These are phyloP conservation scores for Sclerotinia minor DNA, from an alignment of 2,329 filamentous ascomycete species.

Conservation along the genomic window DNA sequence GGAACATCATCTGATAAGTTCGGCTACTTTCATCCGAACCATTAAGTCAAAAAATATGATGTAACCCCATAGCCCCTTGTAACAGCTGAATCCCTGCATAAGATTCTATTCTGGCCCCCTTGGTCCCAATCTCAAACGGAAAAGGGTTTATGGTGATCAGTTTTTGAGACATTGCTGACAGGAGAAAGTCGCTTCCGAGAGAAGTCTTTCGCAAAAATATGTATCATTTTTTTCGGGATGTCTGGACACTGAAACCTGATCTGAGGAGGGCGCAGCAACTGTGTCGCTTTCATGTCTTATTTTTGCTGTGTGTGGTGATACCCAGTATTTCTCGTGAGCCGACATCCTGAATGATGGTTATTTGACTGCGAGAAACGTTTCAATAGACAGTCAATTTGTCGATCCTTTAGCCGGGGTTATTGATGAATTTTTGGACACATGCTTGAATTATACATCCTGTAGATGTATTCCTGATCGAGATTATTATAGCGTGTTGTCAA, in stretches of 20 bases:
- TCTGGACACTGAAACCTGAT: slow-evolving; percentile 14
- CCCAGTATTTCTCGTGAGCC: not conserved
- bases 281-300: not conserved
- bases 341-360: not conserved
- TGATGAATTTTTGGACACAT: not conserved
- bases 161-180: not conserved
- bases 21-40: slow-evolving; percentile 11
- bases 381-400: not conserved
- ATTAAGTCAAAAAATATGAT: not conserved
- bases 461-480: not conserved
- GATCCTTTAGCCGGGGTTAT: not conserved
- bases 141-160: not conserved
- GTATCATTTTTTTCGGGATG: not conserved
- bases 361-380: not conserved
- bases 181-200: not conserved
- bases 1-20: slow-evolving; percentile 10
- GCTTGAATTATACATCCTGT: not conserved
- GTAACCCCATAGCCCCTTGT: not conserved
- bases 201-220: not conserved
- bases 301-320: not conserved
- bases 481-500: not conserved
- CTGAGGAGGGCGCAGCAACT: slow-evolving; percentile 18
- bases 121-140: slow-evolving; percentile 11
- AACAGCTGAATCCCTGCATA: not conserved
- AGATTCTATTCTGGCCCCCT: slow-evolving; percentile 12